Conservation (phyloP, 1,139 yeast genomes). For the Candida buenavistaensis region DNA sequence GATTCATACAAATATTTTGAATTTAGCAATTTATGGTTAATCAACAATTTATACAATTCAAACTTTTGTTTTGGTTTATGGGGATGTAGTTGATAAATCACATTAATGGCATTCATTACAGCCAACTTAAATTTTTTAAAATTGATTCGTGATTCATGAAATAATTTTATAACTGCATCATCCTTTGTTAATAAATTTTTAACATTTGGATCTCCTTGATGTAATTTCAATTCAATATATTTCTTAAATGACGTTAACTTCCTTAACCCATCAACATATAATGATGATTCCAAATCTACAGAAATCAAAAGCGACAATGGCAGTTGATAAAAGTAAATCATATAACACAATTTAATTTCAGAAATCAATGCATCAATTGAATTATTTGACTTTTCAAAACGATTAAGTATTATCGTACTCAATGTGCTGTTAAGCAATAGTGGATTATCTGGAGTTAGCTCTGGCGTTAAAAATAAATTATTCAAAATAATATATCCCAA, state of each 20-base stretch:
- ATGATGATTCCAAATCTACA: conserved; percentile 9
- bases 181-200: conserved; percentile 21
- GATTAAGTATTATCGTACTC: conserved; percentile 34
- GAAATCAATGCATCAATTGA: conserved; percentile 54
- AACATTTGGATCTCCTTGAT: conserved; percentile 14
- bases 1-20: conserved; percentile 18
- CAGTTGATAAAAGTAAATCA: conserved; percentile 72
- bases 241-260: conserved; percentile 41
- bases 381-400: conserved; percentile 45
- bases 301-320: conserved; percentile 52
- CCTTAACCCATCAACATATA: conserved; percentile 25
- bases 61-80: conserved; percentile 22
- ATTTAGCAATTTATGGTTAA: conserved; percentile 21
- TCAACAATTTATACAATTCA: conserved; percentile 32
- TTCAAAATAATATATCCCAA: conserved; percentile 39
- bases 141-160: conserved; percentile 18
- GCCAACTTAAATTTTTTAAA: conserved; percentile 25
- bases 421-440: conserved; percentile 24
- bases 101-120: conserved; percentile 25
- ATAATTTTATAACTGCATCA: conserved; percentile 18
- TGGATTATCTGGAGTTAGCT: conserved; percentile 19
- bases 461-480: conserved; percentile 32
- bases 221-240: conserved; percentile 26
- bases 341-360: conserved; percentile 59
- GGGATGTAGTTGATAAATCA: conserved; percentile 21